Base-by-base conservation (phyloP, 2,329 filamentous ascomycete species). In the Aspergillus spinulosporus region DNA sequence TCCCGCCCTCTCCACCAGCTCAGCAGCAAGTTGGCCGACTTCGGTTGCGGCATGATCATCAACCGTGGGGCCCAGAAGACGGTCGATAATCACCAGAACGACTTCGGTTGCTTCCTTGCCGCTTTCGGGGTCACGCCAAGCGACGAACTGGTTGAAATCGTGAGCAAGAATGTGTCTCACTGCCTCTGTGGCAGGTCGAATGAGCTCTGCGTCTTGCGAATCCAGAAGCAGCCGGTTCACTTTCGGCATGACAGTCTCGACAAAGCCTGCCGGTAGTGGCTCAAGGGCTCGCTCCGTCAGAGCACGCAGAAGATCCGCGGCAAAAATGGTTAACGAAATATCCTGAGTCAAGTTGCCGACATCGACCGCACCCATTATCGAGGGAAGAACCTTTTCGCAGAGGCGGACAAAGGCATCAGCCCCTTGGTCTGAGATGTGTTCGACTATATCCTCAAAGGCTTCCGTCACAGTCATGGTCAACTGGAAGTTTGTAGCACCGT, bases 1-100 rank as follows among this genome's bases (percentile, higher is more conserved):
- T 8, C 94, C 94, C 50, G 93, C 94, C 75, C 94, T 96, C 75
- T 97, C 93, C 0, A 99, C 94, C 29, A 99, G 81, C 74, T 96
- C 92, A 1, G 93, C 93, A 3, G 94, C 94, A 62, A 99, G 84
- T 12, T 92, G 91, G 64, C 94, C 94, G 43, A 99, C 92, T 76
- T 99, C 93, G n/a, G 92, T 90, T 4, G 93, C 94, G 14, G 92
- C 90, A 66, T 93, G 91, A 67, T 99, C 94, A 66, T 95, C 89
- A n/a, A 97, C 88, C 1, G 82, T 76, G 1, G 90, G 88, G 2
- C 89, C 88, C 31, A 99, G 83, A 3, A 99, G 83, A 48, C 93
- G 89, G 71, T 97, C 94, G 60, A 99, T 91, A 64, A 99, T 94
- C 62, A 91, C 85, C 47, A 99, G 83, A 57, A 91, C 90, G 29